These are phyloP conservation scores for Irpex lacteus DNA, from an alignment of 1,284 basidiomycete genomes.

Conservation along the genomic window DNA sequence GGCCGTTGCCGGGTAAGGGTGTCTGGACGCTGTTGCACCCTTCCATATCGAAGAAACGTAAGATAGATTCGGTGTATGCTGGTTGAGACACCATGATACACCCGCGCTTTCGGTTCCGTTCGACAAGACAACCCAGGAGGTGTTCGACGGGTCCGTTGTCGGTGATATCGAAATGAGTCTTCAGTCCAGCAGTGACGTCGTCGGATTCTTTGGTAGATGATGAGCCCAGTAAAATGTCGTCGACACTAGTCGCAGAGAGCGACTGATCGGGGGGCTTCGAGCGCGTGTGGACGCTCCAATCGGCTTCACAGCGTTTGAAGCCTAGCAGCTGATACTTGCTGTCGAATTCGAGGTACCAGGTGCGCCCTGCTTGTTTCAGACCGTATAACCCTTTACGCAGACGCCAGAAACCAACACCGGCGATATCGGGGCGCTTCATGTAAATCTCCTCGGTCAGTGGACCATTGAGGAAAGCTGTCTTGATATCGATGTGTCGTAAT, in stretches of 20 bases:
- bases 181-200: conserved; percentile 8
- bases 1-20: conserved; percentile 16
- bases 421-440: conserved; percentile 29
- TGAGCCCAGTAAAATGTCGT: conserved; percentile 29
- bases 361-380: conserved; percentile 27
- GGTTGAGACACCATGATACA: conserved; percentile 29
- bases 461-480: conserved; percentile 30
- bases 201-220: conserved; percentile 5
- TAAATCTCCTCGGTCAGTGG: conserved; percentile 32
- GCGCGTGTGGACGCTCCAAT: conserved; percentile 30
- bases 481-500: conserved; percentile 31
- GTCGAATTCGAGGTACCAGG: conserved; percentile 25
- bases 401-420: conserved; percentile 5
- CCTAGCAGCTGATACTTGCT: conserved; percentile 17
- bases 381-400: conserved; percentile 25
- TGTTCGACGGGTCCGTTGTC: conserved; percentile 29
- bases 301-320: conserved; percentile 22
- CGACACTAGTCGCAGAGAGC: conserved; percentile 28
- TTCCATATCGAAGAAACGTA: conserved; percentile 23
- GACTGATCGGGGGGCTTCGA: conserved; percentile 8
- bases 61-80: conserved; percentile 27
- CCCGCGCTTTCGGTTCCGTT: conserved; percentile 20
- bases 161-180: conserved; percentile 26
- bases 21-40: conserved; percentile 20
- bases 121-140: conserved; percentile 33